Evolutionary conservation across 208 protist genomes (phyloP).

Genomic region (Leptomonas seymouri): DNA sequence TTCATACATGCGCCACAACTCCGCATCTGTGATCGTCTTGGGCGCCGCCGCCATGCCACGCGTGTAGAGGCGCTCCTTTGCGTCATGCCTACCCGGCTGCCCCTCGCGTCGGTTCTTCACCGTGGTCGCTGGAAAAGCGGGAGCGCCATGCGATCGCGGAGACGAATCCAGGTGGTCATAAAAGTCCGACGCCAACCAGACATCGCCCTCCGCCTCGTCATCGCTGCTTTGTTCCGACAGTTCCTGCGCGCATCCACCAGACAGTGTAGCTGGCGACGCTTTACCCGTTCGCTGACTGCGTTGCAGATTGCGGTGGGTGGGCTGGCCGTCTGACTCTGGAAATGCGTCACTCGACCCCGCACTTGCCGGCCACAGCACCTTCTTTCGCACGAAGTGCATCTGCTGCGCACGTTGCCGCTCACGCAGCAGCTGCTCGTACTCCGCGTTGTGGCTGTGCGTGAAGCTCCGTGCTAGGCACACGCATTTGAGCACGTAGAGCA

Average conservation of each 20-base stretch:
- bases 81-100: neutral
- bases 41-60: neutral
- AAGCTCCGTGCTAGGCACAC: constrained; percentile 69
- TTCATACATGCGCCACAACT: constrained; percentile 62
- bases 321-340: no score
- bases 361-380: constrained; percentile 5
- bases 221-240: neutral
- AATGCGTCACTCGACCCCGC: neutral
- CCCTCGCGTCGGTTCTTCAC: neutral
- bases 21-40: constrained; percentile 31
- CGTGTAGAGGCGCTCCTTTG: neutral
- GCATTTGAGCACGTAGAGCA: constrained; percentile 79
- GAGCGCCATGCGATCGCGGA: neutral
- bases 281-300: neutral
- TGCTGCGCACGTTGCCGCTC: constrained; percentile 35
- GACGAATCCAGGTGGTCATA: constrained; percentile 12
- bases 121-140: neutral
- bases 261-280: constrained; percentile 2
- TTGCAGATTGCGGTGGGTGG: neutral
- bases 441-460: constrained; percentile 66
- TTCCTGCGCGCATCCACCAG: neutral
- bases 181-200: constrained; percentile 24
- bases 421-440: constrained; percentile 60
- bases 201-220: constrained; percentile 29
- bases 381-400: constrained; percentile 11